These are phyloP conservation scores for Cordyceps tenuipes DNA, from an alignment of 2,329 filamentous ascomycete species.

Conservation along the genomic window DNA sequence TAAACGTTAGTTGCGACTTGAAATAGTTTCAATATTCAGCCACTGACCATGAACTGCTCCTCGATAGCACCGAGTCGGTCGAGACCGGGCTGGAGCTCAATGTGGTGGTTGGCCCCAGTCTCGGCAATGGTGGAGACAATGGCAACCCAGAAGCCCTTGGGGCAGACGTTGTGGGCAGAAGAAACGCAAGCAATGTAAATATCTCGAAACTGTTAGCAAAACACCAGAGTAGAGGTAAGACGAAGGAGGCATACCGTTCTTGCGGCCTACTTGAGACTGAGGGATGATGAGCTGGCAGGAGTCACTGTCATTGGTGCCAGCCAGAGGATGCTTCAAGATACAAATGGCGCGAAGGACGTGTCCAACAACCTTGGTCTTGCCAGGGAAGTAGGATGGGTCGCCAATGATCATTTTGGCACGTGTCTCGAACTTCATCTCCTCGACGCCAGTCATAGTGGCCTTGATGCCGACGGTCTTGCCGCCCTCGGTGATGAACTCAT, in stretches of 20 bases:
- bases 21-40: not conserved
- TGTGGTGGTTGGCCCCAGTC: conserved; percentile 82
- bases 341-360: conserved; percentile 95
- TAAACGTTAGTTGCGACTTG: not conserved
- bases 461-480: conserved; percentile 91
- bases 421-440: conserved; percentile 91
- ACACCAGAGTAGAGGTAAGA: not conserved
- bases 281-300: conserved; percentile 95
- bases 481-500: conserved; percentile 79
- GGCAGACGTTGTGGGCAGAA: conserved; percentile 93
- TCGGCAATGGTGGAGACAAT: conserved; percentile 98
- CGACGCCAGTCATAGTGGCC: conserved; percentile 87
- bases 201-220: conserved; percentile 42
- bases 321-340: conserved; percentile 89
- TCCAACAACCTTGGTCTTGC: conserved; percentile 78
- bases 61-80: conserved; percentile 89
- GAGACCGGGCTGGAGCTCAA: conserved; percentile 87
- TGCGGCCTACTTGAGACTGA: conserved; percentile 91
- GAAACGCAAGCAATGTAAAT: conserved; percentile 97
- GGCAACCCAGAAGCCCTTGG: conserved; percentile 97
- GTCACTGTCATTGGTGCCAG: conserved; percentile 81
- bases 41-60: conserved; percentile 83
- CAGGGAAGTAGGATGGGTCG: conserved; percentile 92
- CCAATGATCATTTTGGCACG: conserved; percentile 94
- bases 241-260: conserved; percentile 62